Base-by-base conservation (phyloP, 176 grass and related monocot genomes). In the Canna indica region DNA sequence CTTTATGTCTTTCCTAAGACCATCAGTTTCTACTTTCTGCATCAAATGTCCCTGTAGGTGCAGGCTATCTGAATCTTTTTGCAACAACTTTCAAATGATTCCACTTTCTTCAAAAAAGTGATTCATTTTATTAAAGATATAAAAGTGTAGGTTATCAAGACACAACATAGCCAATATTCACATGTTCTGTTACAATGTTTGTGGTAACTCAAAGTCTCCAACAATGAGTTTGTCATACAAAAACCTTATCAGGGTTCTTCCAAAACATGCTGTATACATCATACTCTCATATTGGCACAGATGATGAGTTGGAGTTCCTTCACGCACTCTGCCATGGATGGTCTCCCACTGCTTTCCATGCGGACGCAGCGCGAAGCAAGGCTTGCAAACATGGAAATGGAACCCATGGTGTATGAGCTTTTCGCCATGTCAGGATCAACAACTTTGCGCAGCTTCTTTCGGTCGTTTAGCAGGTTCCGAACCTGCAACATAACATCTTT, bases 211-310 rank as follows among this genome's bases (percentile, higher is more conserved):
- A 20, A 11, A 11, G 11, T 20, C 56, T 28, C 56, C 1, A 27
- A 59, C 1, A 28, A 59, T 36, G 31, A 22, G n/a, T 38, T n/a
- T 0, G 3, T 36, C 4, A 39, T 25, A 66, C 63, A 66, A 41
- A 65, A 38, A 66, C 2, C 35, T 66, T 14, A 7, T n/a, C 63
- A 17, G 33, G 24, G 20, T 66, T 66, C 63, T 66, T 66, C 22
- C 1, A 12, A 2, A 66, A n/a, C n/a, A n/a, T n/a, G n/a, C n/a
- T n/a, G n/a, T 34, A 38, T 0, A 25, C 20, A 9, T 48, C 58
- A 99, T 30, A 86, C 74, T 84, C 80, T 90, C 95, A 93, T 90
- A 80, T 88, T 99, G 75, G 87, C 84, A 81, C 87, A 90, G 27
- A 85, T 86, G 67, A 85, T 85, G 81, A 90, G 30, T 78, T 90